Evolutionary conservation across 768 basidiomycete genomes (phyloP).

Genomic region (Mycena galopus): DNA sequence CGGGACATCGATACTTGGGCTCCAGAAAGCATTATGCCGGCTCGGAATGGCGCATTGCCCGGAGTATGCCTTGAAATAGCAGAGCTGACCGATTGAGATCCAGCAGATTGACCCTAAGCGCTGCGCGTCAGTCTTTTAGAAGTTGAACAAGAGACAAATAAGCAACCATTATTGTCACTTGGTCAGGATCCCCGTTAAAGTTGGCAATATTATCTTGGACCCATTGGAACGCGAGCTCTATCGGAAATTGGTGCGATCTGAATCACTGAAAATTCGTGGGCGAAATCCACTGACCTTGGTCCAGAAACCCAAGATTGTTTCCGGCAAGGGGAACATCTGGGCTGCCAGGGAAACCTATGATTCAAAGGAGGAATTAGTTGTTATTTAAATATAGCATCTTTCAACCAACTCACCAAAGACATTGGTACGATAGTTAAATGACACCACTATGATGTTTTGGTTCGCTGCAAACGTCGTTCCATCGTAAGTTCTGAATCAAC

Average conservation of each 20-base stretch:
- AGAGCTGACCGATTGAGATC: conserved; percentile 6
- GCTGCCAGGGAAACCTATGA: conserved; percentile 26
- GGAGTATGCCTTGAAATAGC: conserved; percentile 9
- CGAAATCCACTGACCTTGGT: conserved; percentile 40
- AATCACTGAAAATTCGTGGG: not conserved
- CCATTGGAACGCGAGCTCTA: conserved; percentile 46
- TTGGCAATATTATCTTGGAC: conserved; percentile 59
- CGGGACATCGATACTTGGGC: conserved; percentile 3
- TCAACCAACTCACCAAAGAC: too few relatives aligned
- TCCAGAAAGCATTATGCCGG: conserved; percentile 30
- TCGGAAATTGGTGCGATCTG: not conserved
- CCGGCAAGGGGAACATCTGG: conserved; percentile 28
- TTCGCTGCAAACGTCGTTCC: conserved; percentile 24
- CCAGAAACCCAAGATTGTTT: conserved; percentile 41
- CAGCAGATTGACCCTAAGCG: conserved; percentile 28
- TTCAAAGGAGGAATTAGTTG: too few relatives aligned
- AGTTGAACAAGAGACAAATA: not conserved
- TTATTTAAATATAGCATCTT: too few relatives aligned
- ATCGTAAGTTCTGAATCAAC: conserved; percentile 14
- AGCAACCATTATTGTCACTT: conserved; percentile 47
- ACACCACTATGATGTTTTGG: conserved; percentile 19
- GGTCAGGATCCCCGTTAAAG: conserved; percentile 58
- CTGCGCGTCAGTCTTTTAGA: not conserved
- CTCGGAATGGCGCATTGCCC: conserved; percentile 25
- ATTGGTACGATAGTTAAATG: conserved; percentile 33